Evolutionary conservation across 148 eudicot genomes (phyloP), one percentile per base, ranked within the genome.

Genomic region (Bassia scoparia): DNA sequence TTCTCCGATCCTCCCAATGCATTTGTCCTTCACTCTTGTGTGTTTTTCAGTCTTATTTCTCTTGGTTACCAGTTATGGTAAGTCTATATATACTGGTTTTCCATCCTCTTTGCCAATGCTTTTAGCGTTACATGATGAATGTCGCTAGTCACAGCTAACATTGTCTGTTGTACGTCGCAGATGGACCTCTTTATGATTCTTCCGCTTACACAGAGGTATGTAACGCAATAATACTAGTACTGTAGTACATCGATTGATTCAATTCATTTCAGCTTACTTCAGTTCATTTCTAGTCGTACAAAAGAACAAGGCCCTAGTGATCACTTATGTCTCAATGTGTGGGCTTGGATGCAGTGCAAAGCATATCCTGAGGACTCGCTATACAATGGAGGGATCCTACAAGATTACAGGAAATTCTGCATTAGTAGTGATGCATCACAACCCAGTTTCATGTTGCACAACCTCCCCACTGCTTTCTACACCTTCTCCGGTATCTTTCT

Each of bases 161-260:
- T 64, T 61, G 44, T 56, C 50, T 8, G 27, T 18, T 16, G 71
- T 59, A n/a, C 69, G 21, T 20, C 59, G 81, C 86, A 89, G 88
- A 86, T 82, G 93, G 87, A 18, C 93, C 89, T 58, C 74, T 85
- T 20, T 89, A 89, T 65, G 93, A 87, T 70, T 81, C 83, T 26
- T 82, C 90, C 29, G 93, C 90, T 50, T 89, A 80, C 65, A 77
- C 80, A 1, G 77, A 87, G 89, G 89, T 89, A 81, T 24, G 46
- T 41, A 41, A 41, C 46, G 12, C 46, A 41, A 41, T 14, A 41
- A 1, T 41, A 41, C 46, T 41, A 11, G 9, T 41, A 5, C 2
- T 41, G n/a, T n/a, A n/a, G n/a, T n/a, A n/a, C n/a, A n/a, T n/a
- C n/a, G n/a, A n/a, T n/a, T n/a, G n/a, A n/a, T n/a, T n/a, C n/a